These are phyloP conservation scores for Trichosanthes cucumerina DNA, from an alignment of 306 rosid genomes.

Conservation along the genomic window DNA sequence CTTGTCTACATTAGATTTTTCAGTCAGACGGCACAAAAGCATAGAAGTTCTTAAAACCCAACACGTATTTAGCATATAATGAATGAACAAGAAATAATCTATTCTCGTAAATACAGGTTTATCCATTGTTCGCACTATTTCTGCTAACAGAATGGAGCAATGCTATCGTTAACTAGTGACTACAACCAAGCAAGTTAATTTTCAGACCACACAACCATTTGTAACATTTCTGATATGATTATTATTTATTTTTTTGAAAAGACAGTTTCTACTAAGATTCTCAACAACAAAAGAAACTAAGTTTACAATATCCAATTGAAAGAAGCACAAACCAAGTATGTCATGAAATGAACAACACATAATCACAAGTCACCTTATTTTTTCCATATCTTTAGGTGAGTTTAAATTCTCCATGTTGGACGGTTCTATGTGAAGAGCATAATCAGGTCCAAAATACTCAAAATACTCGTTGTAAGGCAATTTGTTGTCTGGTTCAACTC, in stretches of 20 bases:
- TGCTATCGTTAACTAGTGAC: not conserved
- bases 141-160: not conserved
- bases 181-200: not conserved
- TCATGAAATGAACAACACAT: not conserved
- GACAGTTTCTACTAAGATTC: not conserved
- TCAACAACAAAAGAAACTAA: not conserved
- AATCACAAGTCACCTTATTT: constrained; percentile 45
- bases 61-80: not conserved
- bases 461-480: constrained; percentile 84
- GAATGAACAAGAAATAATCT: not conserved
- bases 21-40: not conserved
- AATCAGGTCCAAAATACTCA: constrained; percentile 90
- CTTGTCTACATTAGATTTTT: not conserved
- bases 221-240: not conserved
- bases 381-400: constrained; percentile 70
- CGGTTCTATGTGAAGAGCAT: constrained; percentile 64
- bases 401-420: constrained; percentile 77
- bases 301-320: not conserved
- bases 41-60: not conserved
- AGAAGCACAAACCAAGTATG: not conserved
- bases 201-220: not conserved
- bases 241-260: not conserved
- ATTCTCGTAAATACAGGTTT: not conserved
- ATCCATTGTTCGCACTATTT: not conserved
- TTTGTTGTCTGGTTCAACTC: constrained; percentile 81